Percentiles rank a stretch among this genome's conserved stretches.
Conservation (phyloP, 2,329 filamentous ascomycete species). For the Didymella pomorum region DNA sequence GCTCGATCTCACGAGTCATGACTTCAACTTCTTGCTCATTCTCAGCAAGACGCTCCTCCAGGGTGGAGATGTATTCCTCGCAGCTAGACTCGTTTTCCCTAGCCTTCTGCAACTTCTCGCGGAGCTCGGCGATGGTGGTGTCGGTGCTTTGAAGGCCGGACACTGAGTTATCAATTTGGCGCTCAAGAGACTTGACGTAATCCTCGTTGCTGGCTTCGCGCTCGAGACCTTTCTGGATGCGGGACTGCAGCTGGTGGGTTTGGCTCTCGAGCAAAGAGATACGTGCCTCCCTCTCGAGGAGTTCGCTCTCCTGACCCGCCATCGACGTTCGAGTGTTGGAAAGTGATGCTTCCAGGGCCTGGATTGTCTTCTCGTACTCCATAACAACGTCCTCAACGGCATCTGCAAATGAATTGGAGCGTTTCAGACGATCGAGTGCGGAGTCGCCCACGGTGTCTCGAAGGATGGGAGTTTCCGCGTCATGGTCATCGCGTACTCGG, state of each 20-base stretch:
- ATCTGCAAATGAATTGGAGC: constrained; percentile 94
- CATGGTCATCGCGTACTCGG: constrained; percentile 74
- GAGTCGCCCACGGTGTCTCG: constrained; percentile 75
- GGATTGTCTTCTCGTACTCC: constrained; percentile 98
- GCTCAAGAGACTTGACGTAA: constrained; percentile 90
- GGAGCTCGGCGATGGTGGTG: constrained; percentile 82
- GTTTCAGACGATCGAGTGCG: constrained; percentile 86
- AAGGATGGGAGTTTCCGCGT: constrained; percentile 64
- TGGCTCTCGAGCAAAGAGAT: constrained; percentile 93
- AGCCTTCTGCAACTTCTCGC: constrained; percentile 87
- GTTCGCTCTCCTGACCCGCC: constrained; percentile 81
- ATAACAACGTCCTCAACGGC: constrained; percentile 95
- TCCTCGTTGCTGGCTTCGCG: constrained; percentile 90
- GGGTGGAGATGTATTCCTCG: constrained; percentile 96
- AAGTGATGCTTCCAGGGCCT: constrained; percentile 88
- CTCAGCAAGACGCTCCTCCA: constrained; percentile 94
- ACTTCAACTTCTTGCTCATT: constrained; percentile 94
- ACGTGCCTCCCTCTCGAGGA: constrained; percentile 93
- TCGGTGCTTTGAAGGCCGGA: constrained; percentile 93
- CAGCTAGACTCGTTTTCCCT: constrained; percentile 89
- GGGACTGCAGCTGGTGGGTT: constrained; percentile 85
- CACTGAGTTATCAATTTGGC: constrained; percentile 87
- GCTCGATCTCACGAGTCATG: constrained; percentile 96
- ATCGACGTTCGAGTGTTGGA: constrained; percentile 86
- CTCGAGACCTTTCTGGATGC: constrained; percentile 91